Conservation (phyloP, 2,329 filamentous ascomycete genomes). For the Pseudogymnoascus sp. region DNA sequence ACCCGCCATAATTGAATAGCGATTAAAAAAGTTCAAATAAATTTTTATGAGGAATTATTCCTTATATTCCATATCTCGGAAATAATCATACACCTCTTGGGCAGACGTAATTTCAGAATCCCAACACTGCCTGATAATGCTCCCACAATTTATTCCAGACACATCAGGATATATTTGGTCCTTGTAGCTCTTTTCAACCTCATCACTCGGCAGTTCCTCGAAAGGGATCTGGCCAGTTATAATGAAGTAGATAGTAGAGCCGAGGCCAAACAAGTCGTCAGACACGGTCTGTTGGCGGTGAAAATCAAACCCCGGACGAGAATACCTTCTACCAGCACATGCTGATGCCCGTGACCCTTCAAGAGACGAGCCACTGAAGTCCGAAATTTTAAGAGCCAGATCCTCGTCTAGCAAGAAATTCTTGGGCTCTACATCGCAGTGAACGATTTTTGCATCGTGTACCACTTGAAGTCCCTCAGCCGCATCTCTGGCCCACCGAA, state of each 20-base stretch:
- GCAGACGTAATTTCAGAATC: conserved; percentile 14
- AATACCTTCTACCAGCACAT: conserved; percentile 24
- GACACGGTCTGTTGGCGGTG: conserved; percentile 24
- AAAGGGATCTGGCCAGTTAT: conserved; percentile 31
- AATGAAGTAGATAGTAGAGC: conserved; percentile 33
- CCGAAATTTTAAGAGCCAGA: conserved; percentile 34
- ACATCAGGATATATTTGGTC: conserved; percentile 28
- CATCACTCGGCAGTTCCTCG: conserved; percentile 26
- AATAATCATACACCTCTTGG: conserved; percentile 8
- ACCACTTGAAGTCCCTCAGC: conserved; percentile 32
- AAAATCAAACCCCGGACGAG: conserved; percentile 24
- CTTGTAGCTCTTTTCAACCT: conserved; percentile 27
- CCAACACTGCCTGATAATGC: conserved; percentile 31
- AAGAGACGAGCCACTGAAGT: conserved; percentile 34
- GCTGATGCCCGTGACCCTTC: conserved; percentile 23
- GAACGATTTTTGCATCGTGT: conserved; percentile 35
- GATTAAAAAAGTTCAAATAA: background rate
- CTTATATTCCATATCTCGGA: background rate
- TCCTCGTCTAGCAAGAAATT: conserved; percentile 35
- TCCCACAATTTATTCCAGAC: conserved; percentile 24
- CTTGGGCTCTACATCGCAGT: conserved; percentile 36
- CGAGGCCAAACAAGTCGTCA: conserved; percentile 33
- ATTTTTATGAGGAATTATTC: background rate
- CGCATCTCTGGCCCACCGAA: conserved; percentile 31
- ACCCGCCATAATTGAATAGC: background rate